Percentiles rank a stretch among this genome's conserved stretches.
phyloP scores from a whole-genome alignment of 345 rosid species.

The Eucalyptus regnans region DNA sequence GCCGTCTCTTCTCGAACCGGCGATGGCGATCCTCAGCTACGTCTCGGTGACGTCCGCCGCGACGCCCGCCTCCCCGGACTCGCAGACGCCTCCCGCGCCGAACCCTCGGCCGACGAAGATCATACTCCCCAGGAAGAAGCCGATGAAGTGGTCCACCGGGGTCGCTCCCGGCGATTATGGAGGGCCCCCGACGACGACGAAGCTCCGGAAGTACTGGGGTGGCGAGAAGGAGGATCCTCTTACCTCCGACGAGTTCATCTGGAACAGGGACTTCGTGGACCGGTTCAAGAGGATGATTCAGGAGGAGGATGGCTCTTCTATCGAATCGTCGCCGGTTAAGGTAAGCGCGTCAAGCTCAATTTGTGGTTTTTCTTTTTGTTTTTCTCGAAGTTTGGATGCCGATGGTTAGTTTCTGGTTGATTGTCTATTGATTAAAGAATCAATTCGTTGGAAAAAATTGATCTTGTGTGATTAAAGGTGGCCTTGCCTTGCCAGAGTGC shows the following conservation, averaged over 20 bases:
- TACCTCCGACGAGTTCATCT: constrained; percentile 73
- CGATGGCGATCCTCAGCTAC: constrained; percentile 55
- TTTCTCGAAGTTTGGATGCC: neutral
- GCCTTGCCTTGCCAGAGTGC: neutral
- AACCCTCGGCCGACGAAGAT: constrained; percentile 48
- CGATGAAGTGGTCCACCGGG: constrained; percentile 85
- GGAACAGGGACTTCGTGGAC: constrained; percentile 86
- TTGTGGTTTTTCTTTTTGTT: neutral
- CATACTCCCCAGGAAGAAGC: constrained; percentile 71
- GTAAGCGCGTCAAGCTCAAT: constrained; percentile 4
- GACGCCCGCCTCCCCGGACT: constrained; percentile 41
- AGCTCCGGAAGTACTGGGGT: constrained; percentile 85
- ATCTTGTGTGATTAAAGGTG: neutral
- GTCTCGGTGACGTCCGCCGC: constrained; percentile 41
- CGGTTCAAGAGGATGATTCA: constrained; percentile 60
- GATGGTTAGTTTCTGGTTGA: neutral
- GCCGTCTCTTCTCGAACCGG: neutral
- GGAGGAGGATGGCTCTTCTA: constrained; percentile 10
- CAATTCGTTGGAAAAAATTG: neutral
- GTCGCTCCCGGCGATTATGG: constrained; percentile 92
- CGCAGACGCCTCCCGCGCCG: constrained; percentile 10
- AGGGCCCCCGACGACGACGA: constrained; percentile 69
- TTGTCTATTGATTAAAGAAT: neutral
- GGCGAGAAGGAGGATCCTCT: constrained; percentile 81
- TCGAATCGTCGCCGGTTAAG: constrained; percentile 29